Base-by-base conservation (phyloP, 2,329 filamentous ascomycete species). In the Penicillium brevicompactum region DNA sequence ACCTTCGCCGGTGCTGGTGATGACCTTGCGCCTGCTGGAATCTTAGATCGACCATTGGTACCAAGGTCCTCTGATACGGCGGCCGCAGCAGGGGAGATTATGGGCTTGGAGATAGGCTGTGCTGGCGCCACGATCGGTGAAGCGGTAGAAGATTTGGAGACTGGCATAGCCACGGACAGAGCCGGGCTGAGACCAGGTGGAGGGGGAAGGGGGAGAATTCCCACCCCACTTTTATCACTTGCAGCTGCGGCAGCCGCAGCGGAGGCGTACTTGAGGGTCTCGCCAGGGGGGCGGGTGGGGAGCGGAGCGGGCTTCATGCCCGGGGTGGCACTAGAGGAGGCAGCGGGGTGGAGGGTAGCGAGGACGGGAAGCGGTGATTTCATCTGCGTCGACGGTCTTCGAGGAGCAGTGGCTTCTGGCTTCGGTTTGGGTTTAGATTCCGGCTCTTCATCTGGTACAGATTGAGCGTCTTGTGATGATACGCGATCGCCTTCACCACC, bases 381-480 rank as follows among this genome's bases (percentile, higher is more conserved):
- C 75, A 95, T 82, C 73, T 96, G 92, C 46, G 90, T 85, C 4
- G 92, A 96, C n/a, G 92, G 85, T 72, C 91, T 83, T 70, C 93
- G 83, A 41, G 78, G 77, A 27, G 82, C 78, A 24, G 80, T 79
- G 37, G 82, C 73, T 47, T 93, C 91, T 46, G 80, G 76, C 53
- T 80, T 78, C 22, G 81, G 77, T 59, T 82, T 81, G 52, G 81
- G 75, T 70, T 89, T 87, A 62, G 80, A 74, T 51, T 96, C 91
- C 16, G 82, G 78, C 38, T 83, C 74, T 37, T 97, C 93, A 58
- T 97, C 93, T 67, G 92, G 90, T 79, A 95, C 82, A 49, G 94
- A 97, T 70, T 96, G 91, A 27, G 90, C 85, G 74, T 99, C 94
- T 77, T 97, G 92, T 56, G 93, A 97, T n/a, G 93, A 97, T 58